Conservation (phyloP, 441 rosid genomes). For the Bocquillonia castaneifolia region DNA sequence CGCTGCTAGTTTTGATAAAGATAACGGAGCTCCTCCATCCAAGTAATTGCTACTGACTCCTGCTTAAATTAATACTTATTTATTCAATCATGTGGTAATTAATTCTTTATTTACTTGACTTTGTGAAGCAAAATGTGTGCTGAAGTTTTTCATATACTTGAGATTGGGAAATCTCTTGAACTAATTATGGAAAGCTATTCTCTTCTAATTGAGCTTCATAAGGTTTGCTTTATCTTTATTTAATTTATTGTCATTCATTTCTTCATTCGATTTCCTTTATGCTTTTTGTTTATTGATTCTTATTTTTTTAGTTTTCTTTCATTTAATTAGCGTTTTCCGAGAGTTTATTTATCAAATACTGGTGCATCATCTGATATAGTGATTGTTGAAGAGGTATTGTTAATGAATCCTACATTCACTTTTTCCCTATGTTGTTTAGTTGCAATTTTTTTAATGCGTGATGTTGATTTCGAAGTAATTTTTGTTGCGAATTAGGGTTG, state of each 20-base stretch:
- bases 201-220: slow-evolving; percentile 59
- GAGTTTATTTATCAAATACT: slow-evolving; percentile 30
- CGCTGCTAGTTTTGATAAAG: slow-evolving; percentile 43
- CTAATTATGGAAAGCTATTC: slow-evolving; percentile 60
- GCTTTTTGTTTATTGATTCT: not conserved
- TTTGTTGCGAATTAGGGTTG: slow-evolving; percentile 46
- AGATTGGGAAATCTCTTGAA: slow-evolving; percentile 55
- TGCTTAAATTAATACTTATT: not conserved
- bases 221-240: slow-evolving; percentile 41
- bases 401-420: not conserved
- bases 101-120: not conserved
- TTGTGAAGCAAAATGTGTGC: slow-evolving; percentile 61
- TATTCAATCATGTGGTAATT: not conserved
- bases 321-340: slow-evolving; percentile 50
- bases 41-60: slow-evolving; percentile 13
- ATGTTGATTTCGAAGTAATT: slow-evolving; percentile 5
- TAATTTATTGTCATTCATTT: not conserved
- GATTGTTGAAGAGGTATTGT: slow-evolving; percentile 49
- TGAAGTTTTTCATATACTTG: slow-evolving; percentile 62
- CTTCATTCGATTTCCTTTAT: not conserved
- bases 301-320: not conserved
- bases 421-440: not conserved
- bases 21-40: slow-evolving; percentile 49
- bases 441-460: not conserved
- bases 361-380: slow-evolving; percentile 29